Conservation (phyloP, 1,139 yeast species). For the Kurtzmaniella natalensis region DNA sequence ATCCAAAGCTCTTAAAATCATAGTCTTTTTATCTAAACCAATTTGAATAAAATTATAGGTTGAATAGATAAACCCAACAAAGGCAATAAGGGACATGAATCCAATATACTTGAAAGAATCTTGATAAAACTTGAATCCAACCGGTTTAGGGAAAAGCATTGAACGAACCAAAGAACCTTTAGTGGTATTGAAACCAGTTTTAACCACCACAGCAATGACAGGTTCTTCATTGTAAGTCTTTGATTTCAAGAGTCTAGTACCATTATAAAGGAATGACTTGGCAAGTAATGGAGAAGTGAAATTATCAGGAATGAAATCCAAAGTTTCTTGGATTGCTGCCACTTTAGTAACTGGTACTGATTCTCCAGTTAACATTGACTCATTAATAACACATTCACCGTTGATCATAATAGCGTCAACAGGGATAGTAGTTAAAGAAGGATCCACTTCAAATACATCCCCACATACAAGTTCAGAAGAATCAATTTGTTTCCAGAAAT, state of each 20-base stretch:
- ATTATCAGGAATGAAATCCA: conserved; percentile 50
- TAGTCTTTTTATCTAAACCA: conserved; percentile 63
- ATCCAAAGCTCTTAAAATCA: conserved; percentile 86
- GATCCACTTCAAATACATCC: conserved; percentile 89
- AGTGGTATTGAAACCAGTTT: conserved; percentile 92
- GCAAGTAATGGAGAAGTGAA: conserved; percentile 66
- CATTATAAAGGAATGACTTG: conserved; percentile 75
- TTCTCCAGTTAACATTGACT: conserved; percentile 95
- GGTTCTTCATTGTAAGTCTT: conserved; percentile 63
- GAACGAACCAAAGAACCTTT: conserved; percentile 94
- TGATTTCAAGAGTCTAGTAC: conserved; percentile 83
- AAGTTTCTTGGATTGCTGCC: conserved; percentile 60
- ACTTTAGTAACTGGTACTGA: conserved; percentile 91
- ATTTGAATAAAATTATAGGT: conserved; percentile 77
- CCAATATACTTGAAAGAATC: conserved; percentile 96
- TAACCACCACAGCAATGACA: conserved; percentile 81
- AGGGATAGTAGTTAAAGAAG: conserved; percentile 68
- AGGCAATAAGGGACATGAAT: conserved; percentile 84
- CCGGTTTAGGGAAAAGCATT: conserved; percentile 93
- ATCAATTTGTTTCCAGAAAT: conserved; percentile 81
- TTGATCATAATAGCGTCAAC: conserved; percentile 84
- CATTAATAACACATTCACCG: conserved; percentile 93
- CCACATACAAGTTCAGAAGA: conserved; percentile 93
- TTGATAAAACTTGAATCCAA: conserved; percentile 86
- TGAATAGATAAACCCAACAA: conserved; percentile 77